Evolutionary conservation across 2,329 filamentous ascomycete genomes (phyloP).

Genomic region (Aspergillus flavus): DNA sequence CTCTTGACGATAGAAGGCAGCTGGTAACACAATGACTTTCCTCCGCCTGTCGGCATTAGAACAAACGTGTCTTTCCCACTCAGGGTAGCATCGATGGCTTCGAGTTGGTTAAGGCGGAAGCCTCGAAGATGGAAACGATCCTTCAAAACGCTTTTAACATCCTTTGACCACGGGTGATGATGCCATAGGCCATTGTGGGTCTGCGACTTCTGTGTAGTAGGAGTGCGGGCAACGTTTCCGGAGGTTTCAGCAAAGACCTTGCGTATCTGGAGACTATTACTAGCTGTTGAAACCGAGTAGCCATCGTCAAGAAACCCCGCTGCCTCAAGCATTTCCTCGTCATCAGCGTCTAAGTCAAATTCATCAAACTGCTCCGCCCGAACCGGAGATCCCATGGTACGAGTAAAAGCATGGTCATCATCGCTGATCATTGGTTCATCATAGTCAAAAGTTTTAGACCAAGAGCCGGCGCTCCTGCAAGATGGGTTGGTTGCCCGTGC

Average conservation of each 20-base stretch:
- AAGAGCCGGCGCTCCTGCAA: slow-evolving; percentile 8
- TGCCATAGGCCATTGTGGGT: slow-evolving; percentile 51
- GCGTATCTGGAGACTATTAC: slow-evolving; percentile 27
- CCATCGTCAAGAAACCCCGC: slow-evolving; percentile 41
- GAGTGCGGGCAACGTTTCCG: slow-evolving; percentile 38
- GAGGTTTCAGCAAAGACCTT: slow-evolving; percentile 46
- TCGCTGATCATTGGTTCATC: slow-evolving; percentile 27
- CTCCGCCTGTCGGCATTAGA: slow-evolving; percentile 95
- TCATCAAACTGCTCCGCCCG: slow-evolving; percentile 35
- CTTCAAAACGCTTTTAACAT: slow-evolving; percentile 78
- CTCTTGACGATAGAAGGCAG: slow-evolving; percentile 81
- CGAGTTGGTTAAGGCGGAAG: slow-evolving; percentile 88
- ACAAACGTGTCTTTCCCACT: slow-evolving; percentile 88
- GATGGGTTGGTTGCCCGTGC: slow-evolving; percentile 5
- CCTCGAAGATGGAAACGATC: slow-evolving; percentile 81
- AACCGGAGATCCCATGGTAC: slow-evolving; percentile 46
- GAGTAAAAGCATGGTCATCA: slow-evolving; percentile 36
- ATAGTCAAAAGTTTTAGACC: slow-evolving; percentile 16
- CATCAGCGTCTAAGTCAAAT: slow-evolving; percentile 47
- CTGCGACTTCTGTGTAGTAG: slow-evolving; percentile 35
- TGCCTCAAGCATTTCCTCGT: slow-evolving; percentile 50
- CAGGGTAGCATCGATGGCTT: slow-evolving; percentile 93
- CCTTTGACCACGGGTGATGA: slow-evolving; percentile 77
- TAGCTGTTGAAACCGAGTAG: slow-evolving; percentile 17
- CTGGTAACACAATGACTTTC: slow-evolving; percentile 96